phyloP scores from a whole-genome alignment of 1,284 basidiomycete species.

The Stygiomarasmius scandens region DNA sequence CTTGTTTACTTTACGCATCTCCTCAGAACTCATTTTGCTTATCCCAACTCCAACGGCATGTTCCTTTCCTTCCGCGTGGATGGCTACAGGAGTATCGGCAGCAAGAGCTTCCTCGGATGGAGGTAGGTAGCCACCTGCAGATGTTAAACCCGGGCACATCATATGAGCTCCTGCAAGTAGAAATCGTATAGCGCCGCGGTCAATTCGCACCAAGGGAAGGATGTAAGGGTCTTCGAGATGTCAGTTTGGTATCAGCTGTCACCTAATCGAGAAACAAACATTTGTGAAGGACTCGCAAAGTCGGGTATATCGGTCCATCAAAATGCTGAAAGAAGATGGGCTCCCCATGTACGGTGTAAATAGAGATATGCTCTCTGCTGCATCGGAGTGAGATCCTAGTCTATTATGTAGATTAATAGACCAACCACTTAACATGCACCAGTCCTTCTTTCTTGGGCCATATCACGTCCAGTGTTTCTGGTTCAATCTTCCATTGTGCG shows the following conservation, averaged over 20 bases:
- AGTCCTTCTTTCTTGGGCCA: slow-evolving; percentile 99
- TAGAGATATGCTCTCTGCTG: slow-evolving; percentile 94
- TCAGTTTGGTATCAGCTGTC: slow-evolving; percentile 5
- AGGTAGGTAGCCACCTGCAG: slow-evolving; percentile 87
- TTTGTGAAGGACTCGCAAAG: slow-evolving; percentile 86
- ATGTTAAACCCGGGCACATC: slow-evolving; percentile 97
- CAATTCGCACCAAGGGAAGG: slow-evolving; percentile 87
- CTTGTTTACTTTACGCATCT: slow-evolving; percentile 90
- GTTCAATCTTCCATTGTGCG: slow-evolving; percentile 83
- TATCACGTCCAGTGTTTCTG: slow-evolving; percentile 83
- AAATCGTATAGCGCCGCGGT: slow-evolving; percentile 98
- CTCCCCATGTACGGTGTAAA: slow-evolving; percentile 85
- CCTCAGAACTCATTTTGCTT: slow-evolving; percentile 83
- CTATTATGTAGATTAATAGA: slow-evolving; percentile 21
- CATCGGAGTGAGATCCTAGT: slow-evolving; percentile 1
- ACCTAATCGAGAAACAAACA: slow-evolving; percentile 56
- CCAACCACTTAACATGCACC: slow-evolving; percentile 93
- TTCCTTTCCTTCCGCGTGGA: slow-evolving; percentile 96
- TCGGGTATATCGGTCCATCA: slow-evolving; percentile 92
- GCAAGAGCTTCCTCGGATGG: slow-evolving; percentile 71
- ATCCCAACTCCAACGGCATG: slow-evolving; percentile 89
- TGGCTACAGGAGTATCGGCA: slow-evolving; percentile 77
- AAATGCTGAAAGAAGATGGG: slow-evolving; percentile 98
- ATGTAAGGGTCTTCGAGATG: slow-evolving; percentile 77
- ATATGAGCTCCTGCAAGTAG: slow-evolving; percentile 91